phyloP scores from a whole-genome alignment of 2,329 filamentous ascomycete species.

The Penicillium sp. region DNA sequence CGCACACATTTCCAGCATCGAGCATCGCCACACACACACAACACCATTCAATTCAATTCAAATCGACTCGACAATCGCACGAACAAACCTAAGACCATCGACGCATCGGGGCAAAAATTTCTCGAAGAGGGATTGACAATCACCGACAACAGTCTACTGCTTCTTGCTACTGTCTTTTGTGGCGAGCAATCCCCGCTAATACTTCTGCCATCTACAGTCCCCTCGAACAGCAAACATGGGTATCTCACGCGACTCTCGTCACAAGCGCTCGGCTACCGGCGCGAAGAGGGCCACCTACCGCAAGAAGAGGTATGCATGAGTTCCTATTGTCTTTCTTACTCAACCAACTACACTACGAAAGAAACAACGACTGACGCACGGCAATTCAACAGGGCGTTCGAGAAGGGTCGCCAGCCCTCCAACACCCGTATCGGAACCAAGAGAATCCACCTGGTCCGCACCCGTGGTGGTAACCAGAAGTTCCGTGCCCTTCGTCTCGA shows the following conservation, averaged over 20 bases:
- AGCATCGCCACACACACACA: too few relatives aligned
- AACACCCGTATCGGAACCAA: slow-evolving; percentile 98
- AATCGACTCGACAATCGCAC: too few relatives aligned
- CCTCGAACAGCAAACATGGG: slow-evolving; percentile 73
- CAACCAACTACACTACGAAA: too few relatives aligned
- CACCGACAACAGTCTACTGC: too few relatives aligned
- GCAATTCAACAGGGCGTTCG: slow-evolving; percentile 94
- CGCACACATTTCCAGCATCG: too few relatives aligned
- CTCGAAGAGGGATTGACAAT: too few relatives aligned
- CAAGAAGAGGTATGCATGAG: slow-evolving; percentile 51
- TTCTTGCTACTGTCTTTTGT: slow-evolving; percentile 8
- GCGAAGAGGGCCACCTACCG: slow-evolving; percentile 93
- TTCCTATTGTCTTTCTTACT: slow-evolving; percentile 40
- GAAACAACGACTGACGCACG: too few relatives aligned
- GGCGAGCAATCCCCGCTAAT: too few relatives aligned
- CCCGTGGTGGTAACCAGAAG: slow-evolving; percentile 97
- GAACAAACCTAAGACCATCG: too few relatives aligned
- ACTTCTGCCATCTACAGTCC: slow-evolving; percentile 31
- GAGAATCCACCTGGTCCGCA: slow-evolving; percentile 93
- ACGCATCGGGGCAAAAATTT: too few relatives aligned
- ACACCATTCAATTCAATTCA: too few relatives aligned
- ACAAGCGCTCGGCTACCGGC: slow-evolving; percentile 99
- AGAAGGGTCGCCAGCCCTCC: slow-evolving; percentile 97
- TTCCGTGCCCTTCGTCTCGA: slow-evolving; percentile 98
- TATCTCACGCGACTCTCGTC: slow-evolving; percentile 99